Conservation (phyloP, 495 filamentous ascomycete species). For the Penicillium atrosanguineum region DNA sequence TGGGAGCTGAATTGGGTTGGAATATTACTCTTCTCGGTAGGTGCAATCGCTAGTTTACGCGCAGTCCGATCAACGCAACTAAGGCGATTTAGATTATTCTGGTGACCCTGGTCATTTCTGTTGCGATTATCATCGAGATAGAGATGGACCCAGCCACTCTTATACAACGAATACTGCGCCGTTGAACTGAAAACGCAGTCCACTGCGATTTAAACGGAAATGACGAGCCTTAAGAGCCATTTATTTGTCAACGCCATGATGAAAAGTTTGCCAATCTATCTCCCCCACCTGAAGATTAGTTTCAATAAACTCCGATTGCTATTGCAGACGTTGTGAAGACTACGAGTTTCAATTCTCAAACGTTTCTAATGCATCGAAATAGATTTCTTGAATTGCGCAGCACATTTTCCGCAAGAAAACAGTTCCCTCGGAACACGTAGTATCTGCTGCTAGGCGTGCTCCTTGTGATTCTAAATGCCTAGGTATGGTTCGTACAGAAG, state of each 20-base stretch:
- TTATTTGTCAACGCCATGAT: neutral
- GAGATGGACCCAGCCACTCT: slow-evolving; percentile 3
- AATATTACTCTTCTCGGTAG: slow-evolving; percentile 47
- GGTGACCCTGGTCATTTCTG: slow-evolving; percentile 27
- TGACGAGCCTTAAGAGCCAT: neutral
- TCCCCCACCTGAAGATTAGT: too few relatives aligned
- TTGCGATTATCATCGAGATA: slow-evolving; percentile 31
- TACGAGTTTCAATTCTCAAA: too few relatives aligned
- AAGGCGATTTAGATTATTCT: slow-evolving; percentile 21
- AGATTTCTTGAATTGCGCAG: too few relatives aligned
- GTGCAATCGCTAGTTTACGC: slow-evolving; percentile 15
- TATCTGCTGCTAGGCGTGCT: too few relatives aligned
- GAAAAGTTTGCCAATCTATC: neutral
- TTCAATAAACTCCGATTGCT: too few relatives aligned
- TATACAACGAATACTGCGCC: slow-evolving; percentile 7
- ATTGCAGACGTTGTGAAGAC: too few relatives aligned
- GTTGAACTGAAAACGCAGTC: neutral
- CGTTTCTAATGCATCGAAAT: too few relatives aligned
- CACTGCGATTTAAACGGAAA: neutral
- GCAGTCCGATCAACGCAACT: neutral
- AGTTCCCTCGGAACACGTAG: too few relatives aligned
- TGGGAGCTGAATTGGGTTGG: slow-evolving; percentile 64
- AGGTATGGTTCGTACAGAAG: too few relatives aligned
- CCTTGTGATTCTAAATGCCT: too few relatives aligned
- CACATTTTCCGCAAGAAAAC: too few relatives aligned